A percentile compares a stretch with the other conserved stretches of the same genome.
Conservation (phyloP, 2,329 filamentous ascomycete species). For the Mycogone perniciosa region DNA sequence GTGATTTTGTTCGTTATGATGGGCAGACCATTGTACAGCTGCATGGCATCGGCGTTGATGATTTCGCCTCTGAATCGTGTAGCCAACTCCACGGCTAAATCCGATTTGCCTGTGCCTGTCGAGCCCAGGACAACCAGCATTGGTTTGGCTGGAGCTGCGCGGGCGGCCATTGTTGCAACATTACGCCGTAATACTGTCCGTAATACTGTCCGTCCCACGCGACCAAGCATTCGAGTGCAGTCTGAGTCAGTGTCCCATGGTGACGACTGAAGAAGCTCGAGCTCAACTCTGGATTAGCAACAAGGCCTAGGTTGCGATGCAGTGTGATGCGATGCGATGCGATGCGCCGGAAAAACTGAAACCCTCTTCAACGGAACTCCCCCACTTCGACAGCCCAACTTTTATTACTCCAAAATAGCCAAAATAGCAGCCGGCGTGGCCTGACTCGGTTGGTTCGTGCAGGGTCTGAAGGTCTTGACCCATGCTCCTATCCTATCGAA, state of each 20-base stretch:
- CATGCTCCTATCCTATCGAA: not conserved
- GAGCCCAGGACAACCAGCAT: constrained; percentile 80
- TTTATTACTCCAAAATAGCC: not conserved
- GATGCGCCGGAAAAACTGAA: not conserved
- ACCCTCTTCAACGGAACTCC: not conserved
- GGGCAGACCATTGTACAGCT: constrained; percentile 85
- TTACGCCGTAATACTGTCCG: constrained; percentile 23
- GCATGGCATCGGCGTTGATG: constrained; percentile 97
- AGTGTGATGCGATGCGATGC: not conserved
- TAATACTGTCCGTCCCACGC: constrained; percentile 13
- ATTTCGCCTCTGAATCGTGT: constrained; percentile 81
- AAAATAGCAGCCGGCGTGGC: constrained; percentile 1
- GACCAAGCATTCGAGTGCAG: constrained; percentile 23
- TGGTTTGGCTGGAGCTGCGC: constrained; percentile 43
- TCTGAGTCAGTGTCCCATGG: constrained; percentile 1
- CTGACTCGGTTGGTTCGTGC: constrained; percentile 8
- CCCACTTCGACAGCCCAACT: not conserved
- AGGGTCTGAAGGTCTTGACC: not conserved
- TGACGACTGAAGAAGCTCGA: not conserved
- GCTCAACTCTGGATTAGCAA: not conserved
- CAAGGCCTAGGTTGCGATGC: not conserved
- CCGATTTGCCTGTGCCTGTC: constrained; percentile 89
- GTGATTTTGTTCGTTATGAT: constrained; percentile 95
- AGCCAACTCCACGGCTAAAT: constrained; percentile 88
- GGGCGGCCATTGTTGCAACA: constrained; percentile 35